phyloP scores from a whole-genome alignment of 257 asterid genomes.

The Solanum habrochaites region DNA sequence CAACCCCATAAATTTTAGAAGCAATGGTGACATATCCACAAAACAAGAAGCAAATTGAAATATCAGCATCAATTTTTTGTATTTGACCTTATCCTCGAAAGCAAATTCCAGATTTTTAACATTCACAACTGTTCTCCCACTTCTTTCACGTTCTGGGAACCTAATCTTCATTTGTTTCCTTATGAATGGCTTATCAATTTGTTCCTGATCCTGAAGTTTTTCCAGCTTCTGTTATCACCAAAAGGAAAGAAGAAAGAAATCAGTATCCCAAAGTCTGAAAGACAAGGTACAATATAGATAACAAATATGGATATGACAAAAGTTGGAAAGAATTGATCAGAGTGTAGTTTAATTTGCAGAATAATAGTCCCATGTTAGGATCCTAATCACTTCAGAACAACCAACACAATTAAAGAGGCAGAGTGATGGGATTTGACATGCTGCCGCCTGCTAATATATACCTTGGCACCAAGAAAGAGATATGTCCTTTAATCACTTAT shows the following conservation, averaged over 20 bases:
- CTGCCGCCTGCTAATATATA: background rate
- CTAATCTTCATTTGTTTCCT: constrained; percentile 98
- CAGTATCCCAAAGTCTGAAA: background rate
- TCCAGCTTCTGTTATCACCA: constrained; percentile 73
- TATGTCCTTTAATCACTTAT: background rate
- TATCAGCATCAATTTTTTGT: background rate
- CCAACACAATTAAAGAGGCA: background rate
- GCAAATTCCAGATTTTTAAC: constrained; percentile 67
- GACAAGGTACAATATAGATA: background rate
- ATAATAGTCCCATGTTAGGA: background rate
- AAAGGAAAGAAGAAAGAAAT: background rate
- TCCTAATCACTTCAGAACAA: background rate
- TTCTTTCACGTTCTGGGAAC: constrained; percentile 94
- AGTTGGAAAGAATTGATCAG: background rate
- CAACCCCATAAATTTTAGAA: background rate
- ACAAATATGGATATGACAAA: background rate
- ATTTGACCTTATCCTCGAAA: constrained; percentile 65
- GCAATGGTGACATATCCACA: background rate
- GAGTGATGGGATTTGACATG: background rate
- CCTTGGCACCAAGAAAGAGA: background rate
- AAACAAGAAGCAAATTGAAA: background rate
- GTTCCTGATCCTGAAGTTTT: constrained; percentile 81
- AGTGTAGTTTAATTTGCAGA: background rate
- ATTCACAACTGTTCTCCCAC: constrained; percentile 65
- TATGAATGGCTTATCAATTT: constrained; percentile 92